Base-by-base conservation (phyloP, 2,329 filamentous ascomycete species). In the Fusarium secorum region DNA sequence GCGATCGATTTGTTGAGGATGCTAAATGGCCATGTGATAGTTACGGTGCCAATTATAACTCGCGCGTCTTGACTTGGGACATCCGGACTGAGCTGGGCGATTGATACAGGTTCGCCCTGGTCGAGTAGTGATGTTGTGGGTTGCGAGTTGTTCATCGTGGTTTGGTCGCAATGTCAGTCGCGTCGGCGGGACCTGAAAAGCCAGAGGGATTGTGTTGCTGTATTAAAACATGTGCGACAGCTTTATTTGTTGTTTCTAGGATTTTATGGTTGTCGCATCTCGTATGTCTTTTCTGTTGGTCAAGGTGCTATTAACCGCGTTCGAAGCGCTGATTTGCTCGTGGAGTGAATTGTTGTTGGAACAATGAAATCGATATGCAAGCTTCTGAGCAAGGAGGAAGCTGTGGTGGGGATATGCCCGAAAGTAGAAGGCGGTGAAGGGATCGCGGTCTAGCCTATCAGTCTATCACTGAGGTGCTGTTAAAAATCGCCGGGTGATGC, bases 21-120 rank as follows among this genome's bases (percentile, higher is more conserved):
- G 71, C 93, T 97, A 80, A 93, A 98, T 0, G 95, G 95, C 95
- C 95, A 98, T 63, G 93, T 90, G 38, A 98, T 89, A 13, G 94
- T 95, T 26, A 98, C 89, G 20, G 92, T 85, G 41, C 93, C 94
- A 63, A 88, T 86, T 35, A 97, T 81, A 17, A 83, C 82, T 66
- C 82, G 82, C 10, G 81, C 78, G 5, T 76, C 62, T 28, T 79
- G 78, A 17, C 85, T 78, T 18, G 80, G 60, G 10, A 89, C 75
- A 13, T 84, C 81, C 10, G 88, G 87, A 36, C 74, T 78, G 36
- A 91, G 83, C 66, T 87, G 82, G 11, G 89, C 84, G 73, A 91
- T 90, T 22, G 88, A 82, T 14, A 85, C 87, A 28, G 80, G 78
- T 20, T 78, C 75, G 58, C 78, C 77, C 60, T 73, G 62, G 22